Conservation (phyloP, 495 filamentous ascomycete genomes). For the Neurospora sp. region DNA sequence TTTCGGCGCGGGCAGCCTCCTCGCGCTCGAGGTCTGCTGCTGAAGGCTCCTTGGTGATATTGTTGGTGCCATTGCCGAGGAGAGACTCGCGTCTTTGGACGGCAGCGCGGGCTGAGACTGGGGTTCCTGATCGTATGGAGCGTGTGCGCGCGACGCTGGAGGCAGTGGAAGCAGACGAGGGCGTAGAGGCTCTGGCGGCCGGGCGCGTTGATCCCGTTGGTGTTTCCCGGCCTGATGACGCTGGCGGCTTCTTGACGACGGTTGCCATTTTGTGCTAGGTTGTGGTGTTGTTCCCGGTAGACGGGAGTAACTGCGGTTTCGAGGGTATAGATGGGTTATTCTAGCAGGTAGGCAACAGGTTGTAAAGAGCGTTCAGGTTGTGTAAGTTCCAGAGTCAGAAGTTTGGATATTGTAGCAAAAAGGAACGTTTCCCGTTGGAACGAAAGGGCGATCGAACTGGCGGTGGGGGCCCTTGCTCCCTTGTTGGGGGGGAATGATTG, state of each 20-base stretch:
- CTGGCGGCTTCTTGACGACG: slow-evolving; percentile 35
- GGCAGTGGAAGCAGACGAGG: slow-evolving; percentile 22
- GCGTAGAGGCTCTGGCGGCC: slow-evolving; percentile 25
- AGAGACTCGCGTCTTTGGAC: slow-evolving; percentile 51
- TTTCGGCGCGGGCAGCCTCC: slow-evolving; percentile 50
- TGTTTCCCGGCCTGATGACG: slow-evolving; percentile 27
- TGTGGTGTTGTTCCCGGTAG: not conserved
- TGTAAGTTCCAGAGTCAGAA: not conserved
- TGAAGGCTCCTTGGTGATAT: slow-evolving; percentile 26
- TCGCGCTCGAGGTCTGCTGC: slow-evolving; percentile 42
- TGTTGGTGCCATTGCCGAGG: slow-evolving; percentile 45
- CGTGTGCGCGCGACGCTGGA: slow-evolving; percentile 34
- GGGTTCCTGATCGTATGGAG: slow-evolving; percentile 44
- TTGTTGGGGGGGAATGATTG: not conserved
- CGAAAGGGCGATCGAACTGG: not conserved
- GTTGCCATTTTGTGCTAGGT: slow-evolving; percentile 19
- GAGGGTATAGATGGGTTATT: not conserved
- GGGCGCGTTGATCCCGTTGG: slow-evolving; percentile 24
- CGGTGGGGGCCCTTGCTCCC: not conserved
- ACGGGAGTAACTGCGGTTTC: not conserved
- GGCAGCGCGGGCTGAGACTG: slow-evolving; percentile 60
- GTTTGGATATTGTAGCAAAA: not conserved
- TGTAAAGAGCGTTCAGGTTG: not conserved
- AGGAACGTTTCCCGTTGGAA: not conserved
- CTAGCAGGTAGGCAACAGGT: not conserved